Evolutionary conservation across 1,139 yeast genomes (phyloP).

Genomic region (Hansenula sp.): DNA sequence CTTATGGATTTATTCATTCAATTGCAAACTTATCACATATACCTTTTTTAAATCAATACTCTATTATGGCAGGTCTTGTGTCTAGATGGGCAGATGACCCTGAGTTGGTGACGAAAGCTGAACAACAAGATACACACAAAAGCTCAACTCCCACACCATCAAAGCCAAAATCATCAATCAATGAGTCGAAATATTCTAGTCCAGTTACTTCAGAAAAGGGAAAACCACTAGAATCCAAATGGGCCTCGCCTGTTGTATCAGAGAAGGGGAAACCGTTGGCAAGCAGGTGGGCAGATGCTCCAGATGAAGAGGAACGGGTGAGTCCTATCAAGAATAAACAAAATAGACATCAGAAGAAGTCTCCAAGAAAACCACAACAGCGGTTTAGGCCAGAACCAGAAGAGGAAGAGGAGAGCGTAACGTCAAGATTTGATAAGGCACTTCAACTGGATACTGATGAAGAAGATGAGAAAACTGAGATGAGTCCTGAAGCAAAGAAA

Average conservation of each 20-base stretch:
- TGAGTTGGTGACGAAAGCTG: slow-evolving; percentile 11
- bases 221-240: slow-evolving; percentile 13
- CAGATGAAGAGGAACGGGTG: background rate
- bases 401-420: background rate
- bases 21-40: background rate
- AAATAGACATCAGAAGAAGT: background rate
- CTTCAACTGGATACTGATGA: background rate
- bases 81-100: slow-evolving; percentile 21
- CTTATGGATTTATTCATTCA: background rate
- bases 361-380: background rate
- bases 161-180: background rate
- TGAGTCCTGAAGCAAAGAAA: slow-evolving; percentile 15
- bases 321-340: background rate
- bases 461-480: slow-evolving; percentile 6
- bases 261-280: slow-evolving; percentile 11
- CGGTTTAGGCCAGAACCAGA: too few species aligned
- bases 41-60: too few species aligned
- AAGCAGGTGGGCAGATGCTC: slow-evolving; percentile 9
- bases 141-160: background rate
- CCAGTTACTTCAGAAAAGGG: slow-evolving; percentile 6
- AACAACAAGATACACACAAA: slow-evolving; percentile 9
- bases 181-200: slow-evolving; percentile 8
- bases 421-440: background rate
- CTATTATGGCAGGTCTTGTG: slow-evolving; percentile 37
- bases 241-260: slow-evolving; percentile 12